Percentiles rank a stretch among this genome's conserved stretches.
These are phyloP conservation scores for Apiotrichum mycotoxinovorans DNA, from an alignment of 1,284 basidiomycete genomes.

Conservation along the genomic window DNA sequence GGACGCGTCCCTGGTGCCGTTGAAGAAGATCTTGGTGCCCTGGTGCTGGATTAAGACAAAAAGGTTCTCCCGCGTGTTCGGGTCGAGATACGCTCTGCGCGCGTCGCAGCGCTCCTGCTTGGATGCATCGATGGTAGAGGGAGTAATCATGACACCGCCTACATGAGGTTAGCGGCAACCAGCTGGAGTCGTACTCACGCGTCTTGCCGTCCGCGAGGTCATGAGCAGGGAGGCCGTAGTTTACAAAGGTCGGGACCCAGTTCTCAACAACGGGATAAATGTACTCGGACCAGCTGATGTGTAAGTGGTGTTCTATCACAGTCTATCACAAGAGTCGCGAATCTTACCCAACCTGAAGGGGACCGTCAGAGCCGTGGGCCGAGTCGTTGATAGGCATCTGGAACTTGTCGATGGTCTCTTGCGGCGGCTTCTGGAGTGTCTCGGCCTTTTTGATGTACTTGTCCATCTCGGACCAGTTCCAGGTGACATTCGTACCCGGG, in stretches of 20 bases:
- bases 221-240: slow-evolving; percentile 55
- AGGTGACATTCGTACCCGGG: slow-evolving; percentile 39
- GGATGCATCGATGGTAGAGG: slow-evolving; percentile 62
- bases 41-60: slow-evolving; percentile 57
- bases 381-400: slow-evolving; percentile 48
- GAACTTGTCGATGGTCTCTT: slow-evolving; percentile 24
- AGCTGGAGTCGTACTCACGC: slow-evolving; percentile 1
- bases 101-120: slow-evolving; percentile 66
- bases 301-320: too few relatives aligned
- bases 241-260: slow-evolving; percentile 56
- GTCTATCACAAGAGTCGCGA: too few relatives aligned
- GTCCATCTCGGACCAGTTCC: slow-evolving; percentile 47
- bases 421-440: slow-evolving; percentile 51
- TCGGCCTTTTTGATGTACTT: slow-evolving; percentile 51
- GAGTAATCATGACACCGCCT: slow-evolving; percentile 54
- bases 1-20: slow-evolving; percentile 50
- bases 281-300: slow-evolving; percentile 45
- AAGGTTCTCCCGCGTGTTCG: slow-evolving; percentile 61
- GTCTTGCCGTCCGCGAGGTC: slow-evolving; percentile 35
- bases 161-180: background rate
- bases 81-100: slow-evolving; percentile 63
- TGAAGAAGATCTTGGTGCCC: slow-evolving; percentile 64
- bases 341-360: slow-evolving; percentile 51
- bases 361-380: slow-evolving; percentile 54
- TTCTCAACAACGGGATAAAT: slow-evolving; percentile 56